Percentiles rank a stretch among this genome's conserved stretches.
phyloP scores from a whole-genome alignment of 495 filamentous ascomycete genomes.

The Aspergillus affinis region DNA sequence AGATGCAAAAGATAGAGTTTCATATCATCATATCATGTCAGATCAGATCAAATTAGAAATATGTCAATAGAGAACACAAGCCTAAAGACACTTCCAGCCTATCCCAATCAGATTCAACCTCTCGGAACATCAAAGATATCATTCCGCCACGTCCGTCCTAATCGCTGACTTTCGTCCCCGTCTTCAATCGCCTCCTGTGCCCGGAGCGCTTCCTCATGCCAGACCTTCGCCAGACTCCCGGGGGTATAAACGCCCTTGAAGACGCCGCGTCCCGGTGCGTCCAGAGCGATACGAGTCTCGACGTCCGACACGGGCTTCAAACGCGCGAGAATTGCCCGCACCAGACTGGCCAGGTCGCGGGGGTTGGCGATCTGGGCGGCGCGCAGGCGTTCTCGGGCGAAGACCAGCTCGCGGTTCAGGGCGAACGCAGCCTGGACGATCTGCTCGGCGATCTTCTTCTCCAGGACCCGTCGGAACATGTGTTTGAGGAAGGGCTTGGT shows the following conservation, averaged over 20 bases:
- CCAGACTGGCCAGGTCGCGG: slow-evolving; percentile 73
- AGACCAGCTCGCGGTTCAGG: slow-evolving; percentile 81
- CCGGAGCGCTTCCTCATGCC: slow-evolving; percentile 72
- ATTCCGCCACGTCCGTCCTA: slow-evolving; percentile 68
- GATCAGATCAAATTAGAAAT: not conserved
- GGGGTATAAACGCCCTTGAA: slow-evolving; percentile 87
- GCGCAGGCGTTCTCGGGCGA: slow-evolving; percentile 79
- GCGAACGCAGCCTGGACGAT: slow-evolving; percentile 68
- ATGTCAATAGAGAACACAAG: too few species aligned
- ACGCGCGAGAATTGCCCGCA: slow-evolving; percentile 75
- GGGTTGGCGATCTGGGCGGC: slow-evolving; percentile 83
- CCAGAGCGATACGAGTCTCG: slow-evolving; percentile 66
- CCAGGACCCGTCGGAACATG: slow-evolving; percentile 73
- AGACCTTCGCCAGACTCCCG: slow-evolving; percentile 81
- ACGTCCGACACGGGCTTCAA: slow-evolving; percentile 68
- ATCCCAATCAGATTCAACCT: not conserved
- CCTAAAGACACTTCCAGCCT: too few species aligned
- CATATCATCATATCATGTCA: not conserved
- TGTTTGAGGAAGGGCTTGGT: slow-evolving; percentile 83
- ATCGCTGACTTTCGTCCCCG: slow-evolving; percentile 48
- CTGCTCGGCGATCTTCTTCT: slow-evolving; percentile 70
- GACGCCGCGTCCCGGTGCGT: slow-evolving; percentile 60
- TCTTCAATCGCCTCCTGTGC: slow-evolving; percentile 63
- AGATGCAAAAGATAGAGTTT: not conserved
- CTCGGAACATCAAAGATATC: slow-evolving; percentile 71